phyloP scores from a whole-genome alignment of 441 rosid species.

The Euphorbia corollata region DNA sequence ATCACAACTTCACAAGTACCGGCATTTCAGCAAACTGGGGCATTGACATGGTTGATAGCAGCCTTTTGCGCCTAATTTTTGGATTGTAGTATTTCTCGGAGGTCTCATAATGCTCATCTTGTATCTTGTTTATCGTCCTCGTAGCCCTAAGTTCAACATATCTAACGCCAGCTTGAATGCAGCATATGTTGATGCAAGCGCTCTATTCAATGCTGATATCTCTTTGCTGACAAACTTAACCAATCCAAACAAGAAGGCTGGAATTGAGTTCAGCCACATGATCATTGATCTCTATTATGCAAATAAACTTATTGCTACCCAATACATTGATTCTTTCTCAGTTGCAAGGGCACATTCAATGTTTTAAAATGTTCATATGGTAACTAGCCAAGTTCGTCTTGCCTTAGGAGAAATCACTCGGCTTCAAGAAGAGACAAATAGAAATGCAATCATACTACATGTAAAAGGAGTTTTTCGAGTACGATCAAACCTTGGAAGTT shows the following conservation, averaged over 20 bases:
- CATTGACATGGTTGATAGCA: conserved; percentile 38
- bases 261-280: conserved; percentile 54
- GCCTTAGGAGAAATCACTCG: conserved; percentile 31
- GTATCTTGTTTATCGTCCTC: conserved; percentile 71
- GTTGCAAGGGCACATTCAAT: conserved; percentile 37
- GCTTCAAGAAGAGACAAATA: conserved; percentile 42
- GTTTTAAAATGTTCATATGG: conserved; percentile 45
- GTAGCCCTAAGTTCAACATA: conserved; percentile 51
- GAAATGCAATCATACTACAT: conserved; percentile 37
- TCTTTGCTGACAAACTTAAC: conserved; percentile 66
- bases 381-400: conserved; percentile 66
- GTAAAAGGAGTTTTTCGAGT: conserved; percentile 59
- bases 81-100: conserved; percentile 43
- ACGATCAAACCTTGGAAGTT: conserved; percentile 49
- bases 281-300: conserved; percentile 66
- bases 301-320: conserved; percentile 46
- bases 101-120: conserved; percentile 61
- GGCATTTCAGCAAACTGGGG: conserved; percentile 27
- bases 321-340: conserved; percentile 56
- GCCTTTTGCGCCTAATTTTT: conserved; percentile 54
- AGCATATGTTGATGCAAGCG: conserved; percentile 63
- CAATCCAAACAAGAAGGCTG: conserved; percentile 69
- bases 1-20: conserved; percentile 9
- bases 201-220: conserved; percentile 59
- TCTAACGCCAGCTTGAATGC: conserved; percentile 55